Percentiles rank a stretch among this genome's conserved stretches.
Evolutionary conservation across 2,329 filamentous ascomycete species (phyloP).

Genomic region (Penicillium sp.): DNA sequence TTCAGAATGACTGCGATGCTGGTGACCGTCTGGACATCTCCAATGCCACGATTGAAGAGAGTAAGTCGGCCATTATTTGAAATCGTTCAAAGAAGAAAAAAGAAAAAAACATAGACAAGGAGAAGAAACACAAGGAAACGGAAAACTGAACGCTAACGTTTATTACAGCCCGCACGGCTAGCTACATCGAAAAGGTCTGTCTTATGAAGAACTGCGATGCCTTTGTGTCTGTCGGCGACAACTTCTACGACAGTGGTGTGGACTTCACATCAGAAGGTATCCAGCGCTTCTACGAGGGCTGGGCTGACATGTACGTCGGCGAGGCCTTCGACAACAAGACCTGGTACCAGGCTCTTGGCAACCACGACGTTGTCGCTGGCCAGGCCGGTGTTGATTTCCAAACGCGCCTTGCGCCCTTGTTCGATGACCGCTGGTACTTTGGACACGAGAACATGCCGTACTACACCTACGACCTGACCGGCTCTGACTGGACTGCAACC

Average conservation of each 20-base stretch:
- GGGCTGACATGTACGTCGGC: neutral
- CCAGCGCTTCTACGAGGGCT: conserved; percentile 8
- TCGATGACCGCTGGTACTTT: conserved; percentile 28
- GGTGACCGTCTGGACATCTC: conserved; percentile 19
- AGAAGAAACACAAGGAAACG: neutral
- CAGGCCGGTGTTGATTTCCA: conserved; percentile 27
- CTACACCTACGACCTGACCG: conserved; percentile 23
- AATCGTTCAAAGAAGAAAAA: neutral
- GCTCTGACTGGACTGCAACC: conserved; percentile 24
- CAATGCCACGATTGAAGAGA: neutral
- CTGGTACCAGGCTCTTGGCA: conserved; percentile 27
- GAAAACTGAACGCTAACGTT: neutral
- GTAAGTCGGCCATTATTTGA: conserved; percentile 5
- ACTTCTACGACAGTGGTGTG: conserved; percentile 28
- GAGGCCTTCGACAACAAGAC: conserved; percentile 4
- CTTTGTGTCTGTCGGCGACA: conserved; percentile 27
- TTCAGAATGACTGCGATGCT: conserved; percentile 26
- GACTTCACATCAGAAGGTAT: conserved; percentile 25
- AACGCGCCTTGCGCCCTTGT: conserved; percentile 24
- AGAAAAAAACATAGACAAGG: neutral
- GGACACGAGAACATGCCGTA: conserved; percentile 19
- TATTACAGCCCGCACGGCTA: conserved; percentile 17
- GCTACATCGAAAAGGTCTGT: conserved; percentile 24
- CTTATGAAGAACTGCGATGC: conserved; percentile 23
- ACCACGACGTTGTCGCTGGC: conserved; percentile 25